Conservation (phyloP, 768 basidiomycete species). For the Paxillus ammoniavirescens region DNA sequence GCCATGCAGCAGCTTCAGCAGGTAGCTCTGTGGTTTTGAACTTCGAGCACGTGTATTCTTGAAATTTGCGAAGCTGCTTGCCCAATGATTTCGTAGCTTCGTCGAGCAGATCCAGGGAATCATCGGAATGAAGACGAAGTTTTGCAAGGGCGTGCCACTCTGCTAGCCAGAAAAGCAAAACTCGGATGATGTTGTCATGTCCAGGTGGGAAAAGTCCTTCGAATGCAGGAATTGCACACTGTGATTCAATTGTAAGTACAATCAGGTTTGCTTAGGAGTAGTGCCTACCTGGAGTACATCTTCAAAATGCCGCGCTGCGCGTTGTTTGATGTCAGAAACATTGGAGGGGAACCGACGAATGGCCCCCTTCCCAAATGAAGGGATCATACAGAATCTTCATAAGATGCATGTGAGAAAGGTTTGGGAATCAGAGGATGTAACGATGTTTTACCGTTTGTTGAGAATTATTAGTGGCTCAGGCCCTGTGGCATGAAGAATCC, state of each 20-base stretch:
- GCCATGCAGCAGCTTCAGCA: too few relatives aligned
- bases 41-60: too few relatives aligned
- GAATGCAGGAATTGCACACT: conserved; percentile 40
- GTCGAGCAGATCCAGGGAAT: conserved; percentile 13
- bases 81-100: too few relatives aligned
- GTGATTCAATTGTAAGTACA: too few relatives aligned
- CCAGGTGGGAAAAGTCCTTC: conserved; percentile 34
- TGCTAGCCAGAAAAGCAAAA: conserved; percentile 19
- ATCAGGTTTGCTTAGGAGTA: too few relatives aligned
- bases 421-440: too few relatives aligned
- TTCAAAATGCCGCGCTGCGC: conserved; percentile 14
- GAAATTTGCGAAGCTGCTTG: too few relatives aligned
- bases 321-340: conserved; percentile 36
- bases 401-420: too few relatives aligned
- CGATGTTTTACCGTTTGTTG: conserved; percentile 28
- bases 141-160: conserved; percentile 24
- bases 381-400: conserved; percentile 14
- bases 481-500: conserved; percentile 24
- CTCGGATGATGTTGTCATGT: conserved; percentile 20
- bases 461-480: conserved; percentile 14
- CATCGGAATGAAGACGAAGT: conserved; percentile 28
- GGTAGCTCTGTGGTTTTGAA: too few relatives aligned
- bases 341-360: conserved; percentile 38
- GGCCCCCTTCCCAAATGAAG: conserved; percentile 20
- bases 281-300: conserved; percentile 17